Conservation (phyloP, 352 stramenopile genomes). For the Saprolegnia parasitica region DNA sequence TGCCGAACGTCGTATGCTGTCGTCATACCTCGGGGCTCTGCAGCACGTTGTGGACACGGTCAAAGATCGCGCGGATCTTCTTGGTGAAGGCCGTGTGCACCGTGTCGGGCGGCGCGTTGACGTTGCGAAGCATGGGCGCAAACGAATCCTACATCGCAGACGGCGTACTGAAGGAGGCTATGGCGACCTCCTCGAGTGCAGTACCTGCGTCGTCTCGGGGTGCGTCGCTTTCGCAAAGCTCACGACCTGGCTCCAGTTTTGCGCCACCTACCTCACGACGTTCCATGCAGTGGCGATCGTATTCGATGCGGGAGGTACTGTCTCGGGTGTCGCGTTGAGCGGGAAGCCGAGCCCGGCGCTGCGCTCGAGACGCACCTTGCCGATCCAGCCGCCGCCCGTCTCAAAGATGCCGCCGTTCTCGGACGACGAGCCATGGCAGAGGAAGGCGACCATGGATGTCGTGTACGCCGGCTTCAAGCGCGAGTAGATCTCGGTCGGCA, state of each 20-base stretch:
- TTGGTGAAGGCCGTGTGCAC: conserved; percentile 51
- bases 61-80: conserved; percentile 56
- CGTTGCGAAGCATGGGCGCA: conserved; percentile 71
- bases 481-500: conserved; percentile 52
- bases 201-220: conserved; percentile 49
- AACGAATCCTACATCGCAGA: conserved; percentile 56
- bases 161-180: background rate
- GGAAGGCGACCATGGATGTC: conserved; percentile 57
- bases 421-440: conserved; percentile 51
- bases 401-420: conserved; percentile 57
- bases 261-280: conserved; percentile 51
- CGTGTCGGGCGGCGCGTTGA: conserved; percentile 44
- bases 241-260: conserved; percentile 59
- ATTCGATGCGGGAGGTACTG: conserved; percentile 30
- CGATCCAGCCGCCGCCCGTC: conserved; percentile 56
- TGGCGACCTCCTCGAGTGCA: too few species aligned
- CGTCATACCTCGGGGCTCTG: conserved; percentile 27
- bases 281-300: conserved; percentile 35
- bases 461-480: conserved; percentile 60
- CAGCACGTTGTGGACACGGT: conserved; percentile 44
- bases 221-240: conserved; percentile 67
- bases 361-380: conserved; percentile 56
- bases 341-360: conserved; percentile 68
- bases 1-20: too few species aligned
- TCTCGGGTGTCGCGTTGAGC: conserved; percentile 35